Evolutionary conservation across 495 filamentous ascomycete genomes (phyloP), one percentile per base, ranked within the genome.

Genomic region (Gamarada debralockiae): DNA sequence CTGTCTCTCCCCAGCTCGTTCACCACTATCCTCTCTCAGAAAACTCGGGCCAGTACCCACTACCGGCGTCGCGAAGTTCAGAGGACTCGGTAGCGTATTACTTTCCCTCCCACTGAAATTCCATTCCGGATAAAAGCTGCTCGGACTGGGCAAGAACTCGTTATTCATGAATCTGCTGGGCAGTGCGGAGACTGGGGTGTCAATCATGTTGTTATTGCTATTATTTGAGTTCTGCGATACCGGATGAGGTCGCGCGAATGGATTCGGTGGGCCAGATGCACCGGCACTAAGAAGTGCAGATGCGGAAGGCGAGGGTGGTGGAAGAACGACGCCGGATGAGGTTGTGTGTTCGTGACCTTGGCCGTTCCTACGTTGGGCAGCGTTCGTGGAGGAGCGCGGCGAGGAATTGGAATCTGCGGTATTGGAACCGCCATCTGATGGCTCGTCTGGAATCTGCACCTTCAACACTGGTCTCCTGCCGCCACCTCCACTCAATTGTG

Each of bases 141-240:
- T 90, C 2, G 93, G 93, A 37, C 86, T 90, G 1, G 93, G 92
- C 18, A 97, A 76, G 25, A 95, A 81, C 7, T 86, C 86, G 58
- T 89, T 85, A 23, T 83, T 85, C 39, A 96, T 83, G 66, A 97
- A 97, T 21, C 92, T 81, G 43, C 88, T 93, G 2, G 93, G 93
- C 7, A 98, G 75, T 2, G 93, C 92, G n/a, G 92, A 97, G n/a
- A 96, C 92, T 0, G 93, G 93, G 3, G 93, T 97, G 60, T 97
- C 91, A 54, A 91, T 92, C 56, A 89, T 86, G 65, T 87, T 88
- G 50, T 80, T 83, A 50, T 80, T 83, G 47, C 72, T 79, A 49
- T 74, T 83, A 56, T 78, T 82, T 36, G 80, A 65, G 55, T 73
- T 51, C 60, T 73, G 59, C 7, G 79, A 78, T 14, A 84, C 84